Evolutionary conservation across 441 rosid genomes (phyloP), one percentile per base, ranked within the genome.

Genomic region (Manihot esculenta): DNA sequence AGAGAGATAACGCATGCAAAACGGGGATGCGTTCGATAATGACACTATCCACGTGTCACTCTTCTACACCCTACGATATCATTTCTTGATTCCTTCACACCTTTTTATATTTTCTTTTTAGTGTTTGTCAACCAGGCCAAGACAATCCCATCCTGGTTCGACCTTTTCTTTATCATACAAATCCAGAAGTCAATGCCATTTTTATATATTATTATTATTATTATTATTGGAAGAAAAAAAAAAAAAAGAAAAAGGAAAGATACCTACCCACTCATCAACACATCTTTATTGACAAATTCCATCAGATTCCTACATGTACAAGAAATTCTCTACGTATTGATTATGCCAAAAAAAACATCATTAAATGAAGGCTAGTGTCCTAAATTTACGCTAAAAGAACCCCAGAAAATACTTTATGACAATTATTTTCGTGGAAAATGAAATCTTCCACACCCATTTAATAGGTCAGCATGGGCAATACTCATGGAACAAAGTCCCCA

Each of bases 21-120:
- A 70, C n/a, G 5, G 45, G 26, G 24, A 55, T 35, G 56, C 53
- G 61, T 50, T 76, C 73, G 76, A 81, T 78, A 53, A 77, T 23
- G 74, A 86, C 77, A 74, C 48, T 69, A 74, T 84, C 87, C 86
- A 84, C 85, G 86, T 86, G 86, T 82, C 83, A 79, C 74, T 59
- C 76, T 71, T 12, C 5, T 35, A 49, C 81, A 74, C 84, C 88
- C 88, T 80, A 83, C 80, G 82, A 73, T 79, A 55, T 71, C 75
- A 74, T 81, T 57, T 74, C 35, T 68, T 77, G 57, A 1, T 48
- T 47, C n/a, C 11, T 11, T 42, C 23, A 72, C 57, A 58, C 64
- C 54, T 18, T 41, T 3, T 51, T 30, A 49, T 56, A 48, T 20
- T 8, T 12, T 27, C 7, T 60, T 15, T 57, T 51, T 26, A 5